phyloP scores from a whole-genome alignment of 23 red algal species.

The Pyropia haitanensis region DNA sequence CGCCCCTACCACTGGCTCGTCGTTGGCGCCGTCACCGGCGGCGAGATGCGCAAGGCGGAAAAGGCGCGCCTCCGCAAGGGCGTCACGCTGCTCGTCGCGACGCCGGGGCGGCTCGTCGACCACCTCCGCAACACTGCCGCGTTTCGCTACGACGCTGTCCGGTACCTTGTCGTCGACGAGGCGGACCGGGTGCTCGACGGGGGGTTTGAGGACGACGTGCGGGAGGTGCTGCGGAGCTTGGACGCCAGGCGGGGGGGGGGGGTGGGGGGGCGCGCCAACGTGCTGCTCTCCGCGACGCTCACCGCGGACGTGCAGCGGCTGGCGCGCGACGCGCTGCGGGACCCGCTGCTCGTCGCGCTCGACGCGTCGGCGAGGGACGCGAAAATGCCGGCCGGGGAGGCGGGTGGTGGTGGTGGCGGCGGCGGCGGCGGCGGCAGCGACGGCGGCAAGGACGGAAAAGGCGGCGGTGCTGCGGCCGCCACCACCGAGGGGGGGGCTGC shows the following conservation, averaged over 20 bases:
- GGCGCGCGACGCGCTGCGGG: constrained; percentile 36
- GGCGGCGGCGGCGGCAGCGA: no score
- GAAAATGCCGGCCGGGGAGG: not conserved
- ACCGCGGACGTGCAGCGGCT: constrained; percentile 46
- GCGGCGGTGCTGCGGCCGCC: no score
- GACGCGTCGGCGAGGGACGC: constrained; percentile 1
- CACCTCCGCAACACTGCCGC: constrained; percentile 80
- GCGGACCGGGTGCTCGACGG: constrained; percentile 90
- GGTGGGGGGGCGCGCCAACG: constrained; percentile 20
- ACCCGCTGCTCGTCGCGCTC: constrained; percentile 45
- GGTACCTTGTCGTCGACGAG: constrained; percentile 90
- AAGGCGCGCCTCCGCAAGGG: constrained; percentile 87
- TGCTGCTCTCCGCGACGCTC: constrained; percentile 64
- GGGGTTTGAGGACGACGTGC: constrained; percentile 68
- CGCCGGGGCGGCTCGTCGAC: constrained; percentile 85
- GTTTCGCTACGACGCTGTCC: constrained; percentile 29
- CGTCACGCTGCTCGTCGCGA: constrained; percentile 72
- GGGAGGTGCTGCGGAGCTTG: constrained; percentile 46
- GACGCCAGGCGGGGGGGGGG: constrained; percentile 12
- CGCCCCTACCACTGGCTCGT: constrained; percentile 92
- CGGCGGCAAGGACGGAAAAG: no score
- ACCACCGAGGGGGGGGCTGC: no score
- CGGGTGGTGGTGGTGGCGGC: not conserved
- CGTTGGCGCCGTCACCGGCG: constrained; percentile 45
- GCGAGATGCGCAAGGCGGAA: constrained; percentile 70